Evolutionary conservation across 768 basidiomycete genomes (phyloP).

Genomic region (Rhodocollybia butyracea): DNA sequence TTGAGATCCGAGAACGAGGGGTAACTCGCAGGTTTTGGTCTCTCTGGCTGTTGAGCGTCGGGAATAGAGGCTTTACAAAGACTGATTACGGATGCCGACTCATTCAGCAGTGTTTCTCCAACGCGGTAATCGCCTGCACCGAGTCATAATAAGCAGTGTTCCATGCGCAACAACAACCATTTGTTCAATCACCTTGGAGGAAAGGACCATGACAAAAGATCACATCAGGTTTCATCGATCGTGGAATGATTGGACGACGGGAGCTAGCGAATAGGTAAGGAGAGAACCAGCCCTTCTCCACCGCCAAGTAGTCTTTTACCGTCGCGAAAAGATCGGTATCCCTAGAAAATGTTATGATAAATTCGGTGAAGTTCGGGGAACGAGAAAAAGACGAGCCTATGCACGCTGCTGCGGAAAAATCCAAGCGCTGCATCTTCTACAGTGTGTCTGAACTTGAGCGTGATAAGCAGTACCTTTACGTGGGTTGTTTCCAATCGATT

Average conservation of each 20-base stretch:
- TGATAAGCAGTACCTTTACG: conserved; percentile 55
- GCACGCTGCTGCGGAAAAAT: conserved; percentile 59
- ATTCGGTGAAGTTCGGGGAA: not conserved
- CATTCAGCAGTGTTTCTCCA: conserved; percentile 53
- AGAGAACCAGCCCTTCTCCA: conserved; percentile 68
- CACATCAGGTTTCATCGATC: conserved; percentile 62
- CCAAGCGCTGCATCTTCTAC: conserved; percentile 57
- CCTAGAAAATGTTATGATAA: conserved; percentile 22
- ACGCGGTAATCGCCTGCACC: conserved; percentile 63
- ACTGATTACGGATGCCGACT: conserved; percentile 52
- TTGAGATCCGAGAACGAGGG: conserved; percentile 1
- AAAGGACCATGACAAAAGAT: conserved; percentile 67
- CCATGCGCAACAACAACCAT: not conserved
- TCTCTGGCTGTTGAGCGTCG: conserved; percentile 13
- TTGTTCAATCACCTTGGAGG: conserved; percentile 38
- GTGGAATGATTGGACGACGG: conserved; percentile 56
- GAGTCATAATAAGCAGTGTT: not conserved
- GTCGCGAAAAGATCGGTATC: conserved; percentile 56
- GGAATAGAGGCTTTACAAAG: conserved; percentile 31
- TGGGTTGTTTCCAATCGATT: conserved; percentile 52
- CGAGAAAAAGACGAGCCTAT: conserved; percentile 41
- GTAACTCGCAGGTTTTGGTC: not conserved
- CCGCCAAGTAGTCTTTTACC: conserved; percentile 59
- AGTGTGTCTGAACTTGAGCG: conserved; percentile 54
- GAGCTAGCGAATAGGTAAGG: conserved; percentile 63